phyloP scores from a whole-genome alignment of 2,329 filamentous ascomycete species.

The Sordariomycetes sp. region DNA sequence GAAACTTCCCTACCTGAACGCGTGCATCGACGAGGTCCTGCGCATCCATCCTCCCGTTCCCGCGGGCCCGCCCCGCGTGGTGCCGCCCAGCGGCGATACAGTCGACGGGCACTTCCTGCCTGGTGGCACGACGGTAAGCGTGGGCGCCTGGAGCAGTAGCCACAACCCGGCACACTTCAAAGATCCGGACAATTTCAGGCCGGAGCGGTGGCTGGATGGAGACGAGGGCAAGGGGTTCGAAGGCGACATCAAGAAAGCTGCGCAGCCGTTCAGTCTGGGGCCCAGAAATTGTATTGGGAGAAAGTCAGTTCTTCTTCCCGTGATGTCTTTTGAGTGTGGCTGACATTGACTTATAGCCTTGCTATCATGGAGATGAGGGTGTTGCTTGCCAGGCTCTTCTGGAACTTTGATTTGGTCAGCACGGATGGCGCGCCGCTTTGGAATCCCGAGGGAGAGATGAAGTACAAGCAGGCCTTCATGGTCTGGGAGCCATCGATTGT shows the following conservation, averaged over 20 bases:
- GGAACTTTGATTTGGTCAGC: too few species aligned
- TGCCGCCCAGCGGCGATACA: not conserved
- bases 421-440: too few species aligned
- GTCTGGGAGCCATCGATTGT: too few species aligned
- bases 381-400: too few species aligned
- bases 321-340: too few species aligned
- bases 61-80: constrained; percentile 8
- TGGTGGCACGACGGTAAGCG: constrained; percentile 18
- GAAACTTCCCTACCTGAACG: constrained; percentile 22
- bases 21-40: constrained; percentile 24
- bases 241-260: constrained; percentile 10
- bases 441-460: too few species aligned
- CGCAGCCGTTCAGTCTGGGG: constrained; percentile 17
- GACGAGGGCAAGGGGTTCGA: too few species aligned
- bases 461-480: too few species aligned
- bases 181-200: constrained; percentile 21
- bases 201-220: too few species aligned
- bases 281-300: constrained; percentile 10
- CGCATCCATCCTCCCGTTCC: constrained; percentile 21
- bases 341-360: too few species aligned
- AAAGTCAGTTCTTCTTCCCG: too few species aligned
- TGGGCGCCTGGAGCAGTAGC: constrained; percentile 21
- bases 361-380: too few species aligned
- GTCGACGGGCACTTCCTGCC: not conserved
- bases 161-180: constrained; percentile 20